phyloP scores from a whole-genome alignment of 306 rosid genomes.

The Ammopiptanthus mongolicus region DNA sequence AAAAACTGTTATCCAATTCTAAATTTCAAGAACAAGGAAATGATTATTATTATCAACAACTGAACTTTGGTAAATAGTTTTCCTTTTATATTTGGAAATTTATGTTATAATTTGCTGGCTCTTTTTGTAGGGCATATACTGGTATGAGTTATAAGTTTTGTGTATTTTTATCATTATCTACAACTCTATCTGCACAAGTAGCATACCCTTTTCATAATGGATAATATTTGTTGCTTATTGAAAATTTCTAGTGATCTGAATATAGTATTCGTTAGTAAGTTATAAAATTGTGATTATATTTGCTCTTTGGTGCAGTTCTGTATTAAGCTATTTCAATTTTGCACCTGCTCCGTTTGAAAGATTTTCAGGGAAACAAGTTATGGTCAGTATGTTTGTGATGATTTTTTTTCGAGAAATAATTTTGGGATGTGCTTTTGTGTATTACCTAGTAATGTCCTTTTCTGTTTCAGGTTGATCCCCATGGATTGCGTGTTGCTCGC shows the following conservation, averaged over 20 bases:
- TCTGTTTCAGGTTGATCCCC: conserved; percentile 35
- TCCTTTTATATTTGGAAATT: neutral
- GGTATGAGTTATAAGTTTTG: neutral
- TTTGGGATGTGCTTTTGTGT: neutral
- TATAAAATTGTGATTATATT: no score
- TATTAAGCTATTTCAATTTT: conserved; percentile 60
- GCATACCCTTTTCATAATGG: neutral
- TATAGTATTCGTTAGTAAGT: no score
- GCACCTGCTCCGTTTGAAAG: conserved; percentile 88
- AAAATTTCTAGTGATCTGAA: neutral
- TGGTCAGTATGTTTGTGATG: conserved; percentile 38
- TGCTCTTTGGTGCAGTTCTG: conserved; percentile 47
- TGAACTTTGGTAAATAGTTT: neutral
- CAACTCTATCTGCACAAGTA: neutral
- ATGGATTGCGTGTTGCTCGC: conserved; percentile 37
- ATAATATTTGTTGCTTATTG: neutral
- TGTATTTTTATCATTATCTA: neutral
- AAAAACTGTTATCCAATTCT: neutral
- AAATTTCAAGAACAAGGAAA: neutral
- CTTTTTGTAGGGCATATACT: neutral
- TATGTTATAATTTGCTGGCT: neutral
- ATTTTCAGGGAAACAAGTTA: conserved; percentile 27
- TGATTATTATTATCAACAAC: neutral
- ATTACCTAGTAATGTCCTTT: neutral
- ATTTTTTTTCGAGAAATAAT: no score